Evolutionary conservation across 192 early-diverging fungal genomes (phyloP).

Genomic region (Chytriomyces sp.): DNA sequence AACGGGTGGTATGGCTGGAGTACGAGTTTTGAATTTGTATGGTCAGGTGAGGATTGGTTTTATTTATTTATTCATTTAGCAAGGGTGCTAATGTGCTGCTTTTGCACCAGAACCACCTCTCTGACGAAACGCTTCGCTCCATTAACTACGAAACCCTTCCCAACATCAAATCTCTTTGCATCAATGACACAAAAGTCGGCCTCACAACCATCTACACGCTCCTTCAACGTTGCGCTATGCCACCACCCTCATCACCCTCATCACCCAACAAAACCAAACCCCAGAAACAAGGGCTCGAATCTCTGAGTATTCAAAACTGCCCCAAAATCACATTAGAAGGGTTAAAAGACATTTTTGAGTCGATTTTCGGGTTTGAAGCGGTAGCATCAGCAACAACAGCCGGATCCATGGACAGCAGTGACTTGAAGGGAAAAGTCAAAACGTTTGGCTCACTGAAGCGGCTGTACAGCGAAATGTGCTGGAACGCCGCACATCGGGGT

Average conservation of each 20-base stretch:
- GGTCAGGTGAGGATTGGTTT: slow-evolving; percentile 45
- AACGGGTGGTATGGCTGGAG: background rate
- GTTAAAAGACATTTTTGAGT: slow-evolving; percentile 12
- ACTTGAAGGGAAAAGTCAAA: background rate
- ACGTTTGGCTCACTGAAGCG: background rate
- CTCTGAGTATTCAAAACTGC: slow-evolving; percentile 26
- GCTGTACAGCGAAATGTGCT: slow-evolving; percentile 30
- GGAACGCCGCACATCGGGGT: slow-evolving; percentile 1
- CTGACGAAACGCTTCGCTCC: slow-evolving; percentile 15
- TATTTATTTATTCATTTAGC: background rate
- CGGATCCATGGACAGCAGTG: background rate
- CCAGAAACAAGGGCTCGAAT: background rate
- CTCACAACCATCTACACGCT: slow-evolving; percentile 7
- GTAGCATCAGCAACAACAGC: background rate
- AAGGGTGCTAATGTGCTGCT: slow-evolving; percentile 22
- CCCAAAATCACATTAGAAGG: slow-evolving; percentile 12
- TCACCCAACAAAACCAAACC: no score
- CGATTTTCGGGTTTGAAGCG: background rate
- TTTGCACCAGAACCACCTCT: slow-evolving; percentile 18
- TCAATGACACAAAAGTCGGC: slow-evolving; percentile 31
- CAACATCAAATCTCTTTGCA: slow-evolving; percentile 15
- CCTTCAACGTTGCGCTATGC: background rate
- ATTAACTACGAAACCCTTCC: slow-evolving; percentile 1
- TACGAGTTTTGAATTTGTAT: slow-evolving; percentile 54
- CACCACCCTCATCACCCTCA: no score